Conservation (phyloP, 192 early-diverging fungal genomes). For the Helicostylum pulchrum region DNA sequence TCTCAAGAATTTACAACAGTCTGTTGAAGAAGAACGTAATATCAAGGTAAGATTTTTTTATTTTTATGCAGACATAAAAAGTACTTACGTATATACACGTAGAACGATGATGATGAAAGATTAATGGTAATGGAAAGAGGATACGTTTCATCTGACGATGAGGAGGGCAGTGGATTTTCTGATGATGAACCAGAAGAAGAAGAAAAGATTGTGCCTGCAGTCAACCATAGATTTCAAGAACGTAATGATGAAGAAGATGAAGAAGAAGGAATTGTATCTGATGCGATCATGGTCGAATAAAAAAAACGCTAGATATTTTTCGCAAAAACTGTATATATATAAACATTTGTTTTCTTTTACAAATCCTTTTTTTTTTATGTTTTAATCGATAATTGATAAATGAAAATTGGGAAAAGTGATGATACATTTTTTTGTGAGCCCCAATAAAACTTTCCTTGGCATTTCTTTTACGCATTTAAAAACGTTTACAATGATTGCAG, state of each 20-base stretch:
- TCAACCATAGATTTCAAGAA: constrained; percentile 28
- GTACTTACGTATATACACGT: not conserved
- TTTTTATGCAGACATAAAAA: not conserved
- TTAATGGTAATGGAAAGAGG: constrained; percentile 34
- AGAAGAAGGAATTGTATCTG: constrained; percentile 31
- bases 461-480: no score
- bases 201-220: not conserved
- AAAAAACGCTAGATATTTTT: no score
- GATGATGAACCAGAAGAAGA: constrained; percentile 18
- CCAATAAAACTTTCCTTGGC: no score
- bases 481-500: no score
- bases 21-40: constrained; percentile 29
- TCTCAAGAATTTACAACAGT: constrained; percentile 28
- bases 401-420: no score
- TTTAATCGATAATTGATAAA: not conserved
- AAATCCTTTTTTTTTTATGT: not conserved
- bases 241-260: constrained; percentile 32
- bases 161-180: constrained; percentile 14
- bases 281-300: constrained; percentile 8
- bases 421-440: no score
- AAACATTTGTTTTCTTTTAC: no score
- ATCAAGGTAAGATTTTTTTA: constrained; percentile 18
- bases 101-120: constrained; percentile 26
- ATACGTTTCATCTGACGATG: constrained; percentile 24
- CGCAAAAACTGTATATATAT: no score